A percentile compares a stretch with the other conserved stretches of the same genome.
Conservation (phyloP, 1,284 basidiomycete species). For the Meripilus lineatus region DNA sequence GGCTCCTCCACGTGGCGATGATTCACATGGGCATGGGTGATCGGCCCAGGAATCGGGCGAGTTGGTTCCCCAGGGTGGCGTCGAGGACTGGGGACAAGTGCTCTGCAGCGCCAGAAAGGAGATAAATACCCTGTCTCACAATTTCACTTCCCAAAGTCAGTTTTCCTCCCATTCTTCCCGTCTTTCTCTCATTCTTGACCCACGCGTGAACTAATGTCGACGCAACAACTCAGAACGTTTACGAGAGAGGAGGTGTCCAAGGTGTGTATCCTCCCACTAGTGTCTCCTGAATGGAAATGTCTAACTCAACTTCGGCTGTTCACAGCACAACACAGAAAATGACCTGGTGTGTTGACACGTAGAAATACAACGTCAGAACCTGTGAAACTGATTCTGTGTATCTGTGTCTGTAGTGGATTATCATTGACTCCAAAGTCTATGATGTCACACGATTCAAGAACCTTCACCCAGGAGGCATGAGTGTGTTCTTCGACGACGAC, state of each 20-base stretch:
- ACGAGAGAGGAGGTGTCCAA: conserved; percentile 13
- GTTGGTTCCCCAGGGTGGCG: no score
- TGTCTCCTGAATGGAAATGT: background rate
- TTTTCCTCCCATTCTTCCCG: no score
- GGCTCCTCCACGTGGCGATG: background rate
- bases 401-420: conserved; percentile 81
- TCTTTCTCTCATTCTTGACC: no score
- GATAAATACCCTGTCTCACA: no score
- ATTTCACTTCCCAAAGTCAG: no score
- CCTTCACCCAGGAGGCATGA: conserved; percentile 79
- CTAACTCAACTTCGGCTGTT: background rate
- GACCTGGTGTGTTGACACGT: conserved; percentile 11
- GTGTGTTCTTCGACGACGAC: conserved; percentile 69
- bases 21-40: background rate
- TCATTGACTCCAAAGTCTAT: conserved; percentile 81
- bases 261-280: conserved; percentile 1
- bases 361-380: background rate
- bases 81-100: no score
- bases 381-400: background rate
- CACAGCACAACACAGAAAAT: conserved; percentile 13
- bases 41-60: no score
- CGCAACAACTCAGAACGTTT: background rate
- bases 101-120: no score
- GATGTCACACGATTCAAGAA: conserved; percentile 74
- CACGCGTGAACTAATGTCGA: no score